Base-by-base conservation (phyloP, 345 rosid species). In the Camelina neglecta region DNA sequence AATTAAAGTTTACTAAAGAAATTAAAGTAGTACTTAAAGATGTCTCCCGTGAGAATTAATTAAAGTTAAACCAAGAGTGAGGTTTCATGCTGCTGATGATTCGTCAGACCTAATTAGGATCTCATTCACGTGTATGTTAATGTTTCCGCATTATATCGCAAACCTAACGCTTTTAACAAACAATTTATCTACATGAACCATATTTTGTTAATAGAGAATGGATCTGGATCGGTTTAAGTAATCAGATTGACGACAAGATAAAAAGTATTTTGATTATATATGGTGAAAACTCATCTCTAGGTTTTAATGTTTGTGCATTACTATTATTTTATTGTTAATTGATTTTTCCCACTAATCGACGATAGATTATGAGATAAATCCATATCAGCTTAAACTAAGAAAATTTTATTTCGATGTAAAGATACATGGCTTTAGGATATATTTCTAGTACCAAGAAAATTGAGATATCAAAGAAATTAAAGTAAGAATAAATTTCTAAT, bases 31-130 rank as follows among this genome's bases (percentile, higher is more conserved):
- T 31, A 47, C 1, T 66, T 65, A 57, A 57, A 56, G 60, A 74
- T 66, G 44, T 66, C 41, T 74, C 66, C 72, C 66, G 72, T 74
- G 58, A 74, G 2, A 74, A 56, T 56, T 74, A 74, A 74, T 65
- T 74, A 74, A 74, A 74, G 77, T 65, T 45, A 56, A 45, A 56
- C 59, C 50, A 74, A 74, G 49, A 64, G 77, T 44, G 64, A 65
- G 77, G 77, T 56, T 65, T 56, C 71, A 57, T 65, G 38, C 38
- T 35, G 62, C 42, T 64, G 63, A 70, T 65, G 71, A 26, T 45
- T 65, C 66, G 67, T 56, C 71, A 57, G 66, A 74, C 66, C 78
- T 66, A 66, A 66, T 74, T 65, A 74, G 13, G 78, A 47, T 74
- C 48, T 45, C 65, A 65, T 56, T 74, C 78, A 65, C 66, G 72